Conservation (phyloP, 2,329 filamentous ascomycete genomes). For the Neonectria sp. region DNA sequence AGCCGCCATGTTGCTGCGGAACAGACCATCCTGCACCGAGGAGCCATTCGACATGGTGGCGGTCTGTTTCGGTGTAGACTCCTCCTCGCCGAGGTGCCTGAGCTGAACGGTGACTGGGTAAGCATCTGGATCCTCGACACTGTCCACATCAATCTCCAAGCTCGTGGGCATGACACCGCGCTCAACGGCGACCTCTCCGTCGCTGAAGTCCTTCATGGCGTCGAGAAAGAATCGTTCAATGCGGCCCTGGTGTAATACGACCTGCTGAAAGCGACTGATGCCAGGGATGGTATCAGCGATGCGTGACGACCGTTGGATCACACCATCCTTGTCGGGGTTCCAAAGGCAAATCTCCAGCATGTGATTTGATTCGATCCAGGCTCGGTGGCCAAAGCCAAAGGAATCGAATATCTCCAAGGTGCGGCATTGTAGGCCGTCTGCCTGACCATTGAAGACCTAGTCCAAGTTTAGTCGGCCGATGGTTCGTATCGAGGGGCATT, state of each 20-base stretch:
- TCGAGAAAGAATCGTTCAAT: slow-evolving; percentile 43
- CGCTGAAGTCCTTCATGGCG: slow-evolving; percentile 34
- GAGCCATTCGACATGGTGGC: slow-evolving; percentile 30
- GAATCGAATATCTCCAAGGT: slow-evolving; percentile 81
- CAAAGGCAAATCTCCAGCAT: slow-evolving; percentile 73
- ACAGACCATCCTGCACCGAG: slow-evolving; percentile 29
- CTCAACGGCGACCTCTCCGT: slow-evolving; percentile 28
- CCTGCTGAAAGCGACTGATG: slow-evolving; percentile 75
- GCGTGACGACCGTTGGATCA: slow-evolving; percentile 70
- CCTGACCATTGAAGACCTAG: slow-evolving; percentile 54
- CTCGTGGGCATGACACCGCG: slow-evolving; percentile 31
- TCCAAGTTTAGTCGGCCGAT: not conserved
- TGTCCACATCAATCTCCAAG: slow-evolving; percentile 22
- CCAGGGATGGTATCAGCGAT: slow-evolving; percentile 75
- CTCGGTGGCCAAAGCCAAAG: slow-evolving; percentile 75
- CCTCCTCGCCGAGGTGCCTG: slow-evolving; percentile 33
- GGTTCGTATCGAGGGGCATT: not conserved
- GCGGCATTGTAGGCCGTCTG: slow-evolving; percentile 70
- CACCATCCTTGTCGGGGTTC: slow-evolving; percentile 74
- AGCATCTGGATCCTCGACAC: slow-evolving; percentile 28
- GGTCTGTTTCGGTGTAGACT: slow-evolving; percentile 32
- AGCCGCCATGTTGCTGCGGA: slow-evolving; percentile 34
- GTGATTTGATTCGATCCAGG: slow-evolving; percentile 77
- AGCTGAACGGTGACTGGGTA: slow-evolving; percentile 36
- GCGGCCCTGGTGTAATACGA: slow-evolving; percentile 69